phyloP scores from a whole-genome alignment of 352 stramenopile species.

The Globisporangium paddicum region DNA sequence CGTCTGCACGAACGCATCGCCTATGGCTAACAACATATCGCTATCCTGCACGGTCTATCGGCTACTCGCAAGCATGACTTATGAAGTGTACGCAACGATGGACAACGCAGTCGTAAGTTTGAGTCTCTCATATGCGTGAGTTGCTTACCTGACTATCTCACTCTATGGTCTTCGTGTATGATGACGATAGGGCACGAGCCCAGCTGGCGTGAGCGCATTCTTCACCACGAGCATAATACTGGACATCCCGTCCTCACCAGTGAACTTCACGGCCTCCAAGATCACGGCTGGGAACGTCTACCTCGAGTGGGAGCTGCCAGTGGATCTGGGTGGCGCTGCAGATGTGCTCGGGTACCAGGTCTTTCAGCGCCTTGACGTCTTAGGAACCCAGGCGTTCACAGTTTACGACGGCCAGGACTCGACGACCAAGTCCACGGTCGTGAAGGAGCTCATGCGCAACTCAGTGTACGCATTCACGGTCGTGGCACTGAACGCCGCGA shows the following conservation, averaged over 20 bases:
- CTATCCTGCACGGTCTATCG: slow-evolving; percentile 30
- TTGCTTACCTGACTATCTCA: background rate
- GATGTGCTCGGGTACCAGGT: slow-evolving; percentile 50
- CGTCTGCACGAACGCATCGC: slow-evolving; percentile 2
- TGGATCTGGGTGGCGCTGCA: slow-evolving; percentile 38
- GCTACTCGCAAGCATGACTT: slow-evolving; percentile 30
- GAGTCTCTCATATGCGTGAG: no score
- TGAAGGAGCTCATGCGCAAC: slow-evolving; percentile 26
- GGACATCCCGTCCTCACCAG: slow-evolving; percentile 34
- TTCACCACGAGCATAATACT: slow-evolving; percentile 24
- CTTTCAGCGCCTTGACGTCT: slow-evolving; percentile 28
- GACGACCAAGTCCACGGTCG: slow-evolving; percentile 11
- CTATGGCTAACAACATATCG: background rate
- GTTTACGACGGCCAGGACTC: slow-evolving; percentile 57
- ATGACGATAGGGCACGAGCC: slow-evolving; percentile 27
- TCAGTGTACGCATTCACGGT: slow-evolving; percentile 40
- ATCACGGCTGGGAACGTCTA: slow-evolving; percentile 52
- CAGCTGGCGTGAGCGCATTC: slow-evolving; percentile 11
- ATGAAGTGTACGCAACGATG: slow-evolving; percentile 41
- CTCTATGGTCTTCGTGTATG: background rate
- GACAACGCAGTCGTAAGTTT: slow-evolving; percentile 38
- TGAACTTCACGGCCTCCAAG: slow-evolving; percentile 24
- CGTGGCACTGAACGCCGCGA: slow-evolving; percentile 40
- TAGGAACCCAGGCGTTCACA: slow-evolving; percentile 23
- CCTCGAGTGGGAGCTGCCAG: slow-evolving; percentile 41